phyloP scores from a whole-genome alignment of 2,329 filamentous ascomycete genomes.

The Aspergillus ruber region DNA sequence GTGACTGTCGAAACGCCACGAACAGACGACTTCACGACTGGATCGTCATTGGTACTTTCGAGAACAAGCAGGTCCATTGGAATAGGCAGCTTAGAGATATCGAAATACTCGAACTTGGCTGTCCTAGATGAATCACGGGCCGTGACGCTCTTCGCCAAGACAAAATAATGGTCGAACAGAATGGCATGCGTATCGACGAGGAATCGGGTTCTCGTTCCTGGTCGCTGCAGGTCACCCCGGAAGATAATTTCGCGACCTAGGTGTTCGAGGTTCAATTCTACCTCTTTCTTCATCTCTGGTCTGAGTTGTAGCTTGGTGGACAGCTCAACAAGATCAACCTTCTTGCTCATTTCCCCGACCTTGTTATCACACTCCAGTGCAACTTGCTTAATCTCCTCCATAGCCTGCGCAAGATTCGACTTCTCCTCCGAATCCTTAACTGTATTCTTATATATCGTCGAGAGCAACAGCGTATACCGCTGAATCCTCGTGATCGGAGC shows the following conservation, averaged over 20 bases:
- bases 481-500: slow-evolving; percentile 88
- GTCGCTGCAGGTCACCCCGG: slow-evolving; percentile 80
- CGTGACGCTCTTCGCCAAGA: slow-evolving; percentile 73
- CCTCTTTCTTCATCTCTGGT: slow-evolving; percentile 74
- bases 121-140: slow-evolving; percentile 61
- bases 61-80: slow-evolving; percentile 93
- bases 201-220: slow-evolving; percentile 80
- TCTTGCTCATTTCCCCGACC: slow-evolving; percentile 86
- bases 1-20: slow-evolving; percentile 62
- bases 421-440: slow-evolving; percentile 82
- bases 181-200: slow-evolving; percentile 93
- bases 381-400: slow-evolving; percentile 85
- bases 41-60: slow-evolving; percentile 86
- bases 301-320: slow-evolving; percentile 76
- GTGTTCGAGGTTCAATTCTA: slow-evolving; percentile 84
- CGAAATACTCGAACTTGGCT: slow-evolving; percentile 75
- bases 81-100: slow-evolving; percentile 90
- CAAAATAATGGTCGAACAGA: slow-evolving; percentile 93
- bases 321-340: slow-evolving; percentile 81
- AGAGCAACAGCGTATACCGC: slow-evolving; percentile 76
- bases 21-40: slow-evolving; percentile 70
- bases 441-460: slow-evolving; percentile 79
- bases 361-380: slow-evolving; percentile 86
- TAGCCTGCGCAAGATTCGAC: slow-evolving; percentile 71
- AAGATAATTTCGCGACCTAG: slow-evolving; percentile 86